Evolutionary conservation across 805 yeast species (phyloP).

Genomic region (Yarrowia keelungensis): DNA sequence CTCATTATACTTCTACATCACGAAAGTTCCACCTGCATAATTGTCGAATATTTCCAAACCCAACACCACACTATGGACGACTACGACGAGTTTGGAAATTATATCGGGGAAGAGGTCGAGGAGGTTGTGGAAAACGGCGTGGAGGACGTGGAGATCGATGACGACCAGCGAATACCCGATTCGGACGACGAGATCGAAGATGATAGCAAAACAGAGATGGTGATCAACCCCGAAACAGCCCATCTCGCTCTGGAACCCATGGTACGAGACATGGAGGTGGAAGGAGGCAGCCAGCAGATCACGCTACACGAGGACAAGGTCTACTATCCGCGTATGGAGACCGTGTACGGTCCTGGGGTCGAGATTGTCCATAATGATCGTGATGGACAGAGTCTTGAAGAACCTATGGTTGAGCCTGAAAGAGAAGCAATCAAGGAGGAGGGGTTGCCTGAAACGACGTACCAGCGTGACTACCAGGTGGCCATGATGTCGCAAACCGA

Average conservation of each 20-base stretch:
- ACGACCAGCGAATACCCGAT: conserved; percentile 40
- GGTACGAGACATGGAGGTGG: conserved; percentile 38
- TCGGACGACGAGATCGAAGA: conserved; percentile 38
- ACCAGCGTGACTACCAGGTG: conserved; percentile 67
- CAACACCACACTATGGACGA: conserved; percentile 55
- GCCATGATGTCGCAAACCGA: conserved; percentile 61
- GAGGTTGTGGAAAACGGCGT: conserved; percentile 22
- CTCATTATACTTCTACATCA: neutral
- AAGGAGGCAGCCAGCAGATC: conserved; percentile 46
- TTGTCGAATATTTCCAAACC: conserved; percentile 20
- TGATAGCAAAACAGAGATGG: neutral
- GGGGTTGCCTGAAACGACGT: conserved; percentile 67
- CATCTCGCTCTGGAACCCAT: conserved; percentile 28
- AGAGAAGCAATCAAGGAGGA: conserved; percentile 58
- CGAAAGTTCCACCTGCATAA: conserved; percentile 11
- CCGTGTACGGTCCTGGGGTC: conserved; percentile 66
- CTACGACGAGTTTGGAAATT: conserved; percentile 70
- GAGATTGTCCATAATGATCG: conserved; percentile 66
- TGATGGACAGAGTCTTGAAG: conserved; percentile 59
- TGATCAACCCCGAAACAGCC: conserved; percentile 19
- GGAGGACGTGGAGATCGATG: conserved; percentile 42
- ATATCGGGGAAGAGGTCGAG: conserved; percentile 47
- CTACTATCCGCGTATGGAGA: conserved; percentile 54
- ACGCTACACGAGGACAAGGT: conserved; percentile 57
- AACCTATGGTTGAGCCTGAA: conserved; percentile 70